Evolutionary conservation across 768 basidiomycete genomes (phyloP).

Genomic region (Rhizopogon vinicolor): DNA sequence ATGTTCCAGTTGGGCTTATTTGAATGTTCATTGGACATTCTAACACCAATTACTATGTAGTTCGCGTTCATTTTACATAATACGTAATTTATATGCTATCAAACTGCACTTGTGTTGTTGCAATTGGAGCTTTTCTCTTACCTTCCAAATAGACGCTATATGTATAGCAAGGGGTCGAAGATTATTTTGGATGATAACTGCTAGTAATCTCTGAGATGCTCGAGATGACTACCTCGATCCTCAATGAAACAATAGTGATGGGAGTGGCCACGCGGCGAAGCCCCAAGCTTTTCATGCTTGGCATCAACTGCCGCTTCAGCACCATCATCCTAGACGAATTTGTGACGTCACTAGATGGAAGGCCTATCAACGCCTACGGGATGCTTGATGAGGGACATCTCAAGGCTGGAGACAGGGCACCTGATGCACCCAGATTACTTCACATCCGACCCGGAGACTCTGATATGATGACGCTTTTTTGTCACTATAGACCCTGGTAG

Average conservation of each 20-base stretch:
- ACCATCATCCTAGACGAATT: conserved; percentile 33
- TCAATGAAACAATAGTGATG: conserved; percentile 28
- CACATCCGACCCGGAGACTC: conserved; percentile 9
- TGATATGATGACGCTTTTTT: conserved; percentile 14
- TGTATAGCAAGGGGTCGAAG: too few relatives aligned
- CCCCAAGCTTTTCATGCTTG: conserved; percentile 24
- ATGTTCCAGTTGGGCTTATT: too few relatives aligned
- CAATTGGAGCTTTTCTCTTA: too few relatives aligned
- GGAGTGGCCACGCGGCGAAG: conserved; percentile 29
- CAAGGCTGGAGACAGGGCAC: conserved; percentile 41
- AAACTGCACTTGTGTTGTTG: too few relatives aligned
- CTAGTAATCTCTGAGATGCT: conserved; percentile 9
- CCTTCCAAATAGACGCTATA: too few relatives aligned
- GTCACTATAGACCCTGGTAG: conserved; percentile 13
- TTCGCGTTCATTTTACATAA: too few relatives aligned
- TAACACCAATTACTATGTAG: too few relatives aligned
- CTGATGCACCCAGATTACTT: conserved; percentile 34
- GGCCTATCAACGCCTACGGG: conserved; percentile 9
- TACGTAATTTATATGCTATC: too few relatives aligned
- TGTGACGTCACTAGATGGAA: background rate
- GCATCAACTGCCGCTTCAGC: conserved; percentile 33
- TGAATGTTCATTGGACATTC: too few relatives aligned
- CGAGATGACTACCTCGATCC: conserved; percentile 1
- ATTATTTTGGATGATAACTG: too few relatives aligned
- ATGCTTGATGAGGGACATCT: conserved; percentile 20